These are phyloP conservation scores for Boletus tylopilopsis DNA, from an alignment of 768 basidiomycete genomes.

Conservation along the genomic window DNA sequence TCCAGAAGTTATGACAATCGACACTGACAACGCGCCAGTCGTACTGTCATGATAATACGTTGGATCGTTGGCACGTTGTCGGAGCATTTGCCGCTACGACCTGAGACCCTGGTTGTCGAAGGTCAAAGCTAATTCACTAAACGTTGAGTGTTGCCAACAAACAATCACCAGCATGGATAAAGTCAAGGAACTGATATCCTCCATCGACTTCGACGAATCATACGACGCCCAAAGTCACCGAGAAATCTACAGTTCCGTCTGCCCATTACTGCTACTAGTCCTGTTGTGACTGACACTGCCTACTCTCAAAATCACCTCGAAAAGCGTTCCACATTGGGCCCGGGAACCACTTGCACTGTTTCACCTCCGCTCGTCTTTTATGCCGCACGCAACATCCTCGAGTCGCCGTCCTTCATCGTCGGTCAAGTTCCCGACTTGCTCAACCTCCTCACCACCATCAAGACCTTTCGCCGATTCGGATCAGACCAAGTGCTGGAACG, in stretches of 20 bases:
- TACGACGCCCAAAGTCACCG: conserved; percentile 11
- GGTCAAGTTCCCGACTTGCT: conserved; percentile 31
- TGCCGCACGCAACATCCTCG: conserved; percentile 27
- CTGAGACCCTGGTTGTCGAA: too few species aligned
- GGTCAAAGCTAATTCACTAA: too few species aligned
- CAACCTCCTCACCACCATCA: conserved; percentile 21
- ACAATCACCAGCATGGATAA: background rate
- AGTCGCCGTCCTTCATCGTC: conserved; percentile 25
- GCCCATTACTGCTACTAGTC: background rate
- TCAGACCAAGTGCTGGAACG: conserved; percentile 22
- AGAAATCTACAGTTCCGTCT: conserved; percentile 16
- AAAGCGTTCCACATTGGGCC: background rate
- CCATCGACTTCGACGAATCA: conserved; percentile 15
- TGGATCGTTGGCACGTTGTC: too few species aligned
- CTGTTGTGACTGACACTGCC: background rate
- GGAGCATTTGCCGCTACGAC: too few species aligned
- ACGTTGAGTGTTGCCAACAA: too few species aligned
- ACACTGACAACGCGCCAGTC: too few species aligned
- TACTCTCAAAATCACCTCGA: conserved; percentile 9
- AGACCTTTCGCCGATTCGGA: conserved; percentile 20
- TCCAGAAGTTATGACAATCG: too few species aligned
- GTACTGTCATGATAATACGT: too few species aligned
- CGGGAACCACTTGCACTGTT: background rate
- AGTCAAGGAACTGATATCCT: conserved; percentile 10
- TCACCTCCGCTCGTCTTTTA: conserved; percentile 25